A percentile compares a stretch with the other conserved stretches of the same genome.
These are phyloP conservation scores for Scheffersomyces parashehatae DNA, from an alignment of 1,139 yeast species.

Conservation along the genomic window DNA sequence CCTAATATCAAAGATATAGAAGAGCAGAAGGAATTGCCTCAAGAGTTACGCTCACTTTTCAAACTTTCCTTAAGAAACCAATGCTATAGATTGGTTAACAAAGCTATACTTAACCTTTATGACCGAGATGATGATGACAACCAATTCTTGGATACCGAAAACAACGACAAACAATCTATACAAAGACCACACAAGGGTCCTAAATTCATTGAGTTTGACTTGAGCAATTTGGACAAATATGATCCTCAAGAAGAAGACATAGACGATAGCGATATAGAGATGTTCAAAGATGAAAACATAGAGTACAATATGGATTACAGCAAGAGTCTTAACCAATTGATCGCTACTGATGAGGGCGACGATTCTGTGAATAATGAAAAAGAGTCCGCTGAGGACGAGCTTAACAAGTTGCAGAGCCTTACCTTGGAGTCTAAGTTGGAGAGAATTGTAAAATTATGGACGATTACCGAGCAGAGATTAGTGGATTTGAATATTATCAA, in stretches of 20 bases:
- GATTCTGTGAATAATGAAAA: constrained; percentile 13
- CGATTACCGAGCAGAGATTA: constrained; percentile 57
- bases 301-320: constrained; percentile 6
- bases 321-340: constrained; percentile 9
- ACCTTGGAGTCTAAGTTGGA: constrained; percentile 51
- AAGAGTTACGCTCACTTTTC: constrained; percentile 50
- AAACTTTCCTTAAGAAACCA: constrained; percentile 56
- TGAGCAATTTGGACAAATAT: constrained; percentile 7
- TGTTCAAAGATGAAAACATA: constrained; percentile 9
- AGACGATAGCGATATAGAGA: constrained; percentile 9
- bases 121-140: constrained; percentile 14
- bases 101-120: constrained; percentile 38
- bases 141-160: constrained; percentile 10
- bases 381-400: constrained; percentile 27
- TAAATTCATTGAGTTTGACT: constrained; percentile 18
- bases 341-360: constrained; percentile 7
- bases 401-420: constrained; percentile 24
- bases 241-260: constrained; percentile 8
- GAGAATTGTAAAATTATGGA: constrained; percentile 59
- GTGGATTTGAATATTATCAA: constrained; percentile 37
- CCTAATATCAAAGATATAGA: constrained; percentile 30
- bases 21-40: constrained; percentile 51
- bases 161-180: background rate
- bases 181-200: constrained; percentile 17
- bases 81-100: constrained; percentile 61